Evolutionary conservation across 257 asterid genomes (phyloP).

Genomic region (Ajuga chamaepitys): DNA sequence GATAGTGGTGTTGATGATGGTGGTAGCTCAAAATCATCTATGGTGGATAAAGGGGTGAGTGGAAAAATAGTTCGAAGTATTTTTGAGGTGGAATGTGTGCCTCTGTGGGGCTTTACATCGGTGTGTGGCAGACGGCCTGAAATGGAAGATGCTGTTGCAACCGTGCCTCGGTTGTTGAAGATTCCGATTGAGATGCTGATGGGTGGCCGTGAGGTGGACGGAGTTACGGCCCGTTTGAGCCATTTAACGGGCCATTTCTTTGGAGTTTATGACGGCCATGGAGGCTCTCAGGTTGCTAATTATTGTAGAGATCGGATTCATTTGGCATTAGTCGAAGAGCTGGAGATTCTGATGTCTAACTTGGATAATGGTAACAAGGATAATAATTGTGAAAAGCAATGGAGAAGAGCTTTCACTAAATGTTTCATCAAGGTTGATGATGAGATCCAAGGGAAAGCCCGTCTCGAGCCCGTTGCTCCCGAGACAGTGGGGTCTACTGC

Average conservation of each 20-base stretch:
- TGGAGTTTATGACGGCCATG: constrained; percentile 98
- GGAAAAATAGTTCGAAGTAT: constrained; percentile 50
- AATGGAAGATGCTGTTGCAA: constrained; percentile 81
- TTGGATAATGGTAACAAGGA: constrained; percentile 12
- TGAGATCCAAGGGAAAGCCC: constrained; percentile 56
- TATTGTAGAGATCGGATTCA: constrained; percentile 82
- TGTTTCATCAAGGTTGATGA: constrained; percentile 85
- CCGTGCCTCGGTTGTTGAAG: constrained; percentile 64
- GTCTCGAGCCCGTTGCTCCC: constrained; percentile 59
- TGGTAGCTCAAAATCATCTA: constrained; percentile 32
- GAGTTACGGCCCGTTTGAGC: constrained; percentile 37
- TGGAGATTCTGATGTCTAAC: constrained; percentile 34
- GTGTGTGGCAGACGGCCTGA: constrained; percentile 90
- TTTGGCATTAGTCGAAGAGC: constrained; percentile 57
- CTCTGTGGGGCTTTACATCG: constrained; percentile 80
- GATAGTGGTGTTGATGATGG: constrained; percentile 27
- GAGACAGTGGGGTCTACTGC: constrained; percentile 97
- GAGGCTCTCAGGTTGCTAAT: constrained; percentile 94
- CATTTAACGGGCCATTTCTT: constrained; percentile 85
- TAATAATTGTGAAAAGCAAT: constrained; percentile 41
- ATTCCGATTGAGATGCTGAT: constrained; percentile 58
- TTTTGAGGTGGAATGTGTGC: constrained; percentile 76
- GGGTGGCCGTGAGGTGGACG: constrained; percentile 51
- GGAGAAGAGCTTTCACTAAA: constrained; percentile 59
- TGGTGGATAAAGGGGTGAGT: constrained; percentile 22